A percentile compares a stretch with the other conserved stretches of the same genome.
Evolutionary conservation across 495 filamentous ascomycete genomes (phyloP).

Genomic region (Echria macrotheca): DNA sequence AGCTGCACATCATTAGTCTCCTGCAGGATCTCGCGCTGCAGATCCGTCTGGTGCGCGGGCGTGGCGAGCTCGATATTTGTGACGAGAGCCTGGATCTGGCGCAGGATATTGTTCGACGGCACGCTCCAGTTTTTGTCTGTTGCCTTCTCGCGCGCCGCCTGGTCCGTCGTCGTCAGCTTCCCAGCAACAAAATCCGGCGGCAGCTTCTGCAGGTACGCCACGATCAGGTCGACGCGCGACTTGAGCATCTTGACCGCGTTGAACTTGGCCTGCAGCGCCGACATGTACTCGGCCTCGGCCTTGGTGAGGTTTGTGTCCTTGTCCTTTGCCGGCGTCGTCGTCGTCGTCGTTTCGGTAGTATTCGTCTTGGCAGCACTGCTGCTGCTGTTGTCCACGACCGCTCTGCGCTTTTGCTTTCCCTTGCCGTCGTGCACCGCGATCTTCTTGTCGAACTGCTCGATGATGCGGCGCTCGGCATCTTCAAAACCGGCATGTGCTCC

Average conservation of each 20-base stretch:
- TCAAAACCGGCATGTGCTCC: slow-evolving; percentile 70
- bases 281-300: slow-evolving; percentile 71
- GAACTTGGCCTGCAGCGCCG: slow-evolving; percentile 70
- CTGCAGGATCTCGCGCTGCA: slow-evolving; percentile 53
- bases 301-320: slow-evolving; percentile 55
- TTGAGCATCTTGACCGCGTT: slow-evolving; percentile 93
- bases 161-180: slow-evolving; percentile 28
- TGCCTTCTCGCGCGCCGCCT: slow-evolving; percentile 30
- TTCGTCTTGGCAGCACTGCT: slow-evolving; percentile 13
- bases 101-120: slow-evolving; percentile 58
- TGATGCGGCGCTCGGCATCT: slow-evolving; percentile 24
- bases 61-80: slow-evolving; percentile 56
- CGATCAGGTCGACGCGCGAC: slow-evolving; percentile 74
- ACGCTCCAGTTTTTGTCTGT: slow-evolving; percentile 40
- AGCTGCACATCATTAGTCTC: slow-evolving; percentile 76
- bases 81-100: slow-evolving; percentile 60
- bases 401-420: slow-evolving; percentile 43
- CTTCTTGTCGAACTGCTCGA: slow-evolving; percentile 32
- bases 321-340: slow-evolving; percentile 16
- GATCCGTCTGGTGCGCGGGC: slow-evolving; percentile 47
- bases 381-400: slow-evolving; percentile 25
- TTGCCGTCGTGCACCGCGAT: slow-evolving; percentile 37
- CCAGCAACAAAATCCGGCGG: slow-evolving; percentile 56
- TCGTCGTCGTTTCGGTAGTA: not conserved
- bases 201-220: slow-evolving; percentile 69